Evolutionary conservation across 2,329 filamentous ascomycete genomes (phyloP), one percentile per base, ranked within the genome.

Genomic region (Phaeophleospora eucalypticola): DNA sequence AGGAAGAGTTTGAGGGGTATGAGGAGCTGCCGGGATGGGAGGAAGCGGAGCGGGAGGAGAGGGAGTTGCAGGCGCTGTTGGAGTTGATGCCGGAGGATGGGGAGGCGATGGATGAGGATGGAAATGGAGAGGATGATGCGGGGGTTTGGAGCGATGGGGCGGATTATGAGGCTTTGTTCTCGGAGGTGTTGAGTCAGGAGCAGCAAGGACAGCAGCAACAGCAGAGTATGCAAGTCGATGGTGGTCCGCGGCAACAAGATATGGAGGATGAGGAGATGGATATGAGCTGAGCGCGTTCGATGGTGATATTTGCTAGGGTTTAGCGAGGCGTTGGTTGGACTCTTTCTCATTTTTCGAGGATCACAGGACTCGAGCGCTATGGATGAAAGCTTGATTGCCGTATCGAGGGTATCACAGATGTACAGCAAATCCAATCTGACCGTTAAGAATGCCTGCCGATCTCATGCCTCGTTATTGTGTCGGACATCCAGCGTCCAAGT

Each of bases 121-220:
- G 67, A 57, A 64, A 69, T 9, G 19, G 20, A 40, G 58, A 61
- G 16, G 58, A 51, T 62, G n/a, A n/a, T n/a, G n/a, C n/a, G n/a
- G n/a, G n/a, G n/a, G 62, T 54, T 68, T 71, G 71, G n/a, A 76
- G 75, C 54, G 78, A 81, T 51, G 78, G 80, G n/a, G 75, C 76
- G 29, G 79, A 82, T 52, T 82, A 81, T 57, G 78, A 82, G 57
- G 68, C 69, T 52, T 68, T 83, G 6, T 82, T 95, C 62, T 78
- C 80, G 71, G 81, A 87, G 55, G 63, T 87, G 32, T 65, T 81
- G 41, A 72, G 77, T n/a, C 67, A 74, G 50, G 69, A 75, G 39
- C 60, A 66, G 12, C 48, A 58, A 38, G 21, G 15, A 19, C 12
- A 34, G 56, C 24, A 49, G 4, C 32, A 38, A 8, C 47, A 54